Evolutionary conservation across 306 rosid genomes (phyloP), one percentile per base, ranked within the genome.

Genomic region (Cercis canadensis): DNA sequence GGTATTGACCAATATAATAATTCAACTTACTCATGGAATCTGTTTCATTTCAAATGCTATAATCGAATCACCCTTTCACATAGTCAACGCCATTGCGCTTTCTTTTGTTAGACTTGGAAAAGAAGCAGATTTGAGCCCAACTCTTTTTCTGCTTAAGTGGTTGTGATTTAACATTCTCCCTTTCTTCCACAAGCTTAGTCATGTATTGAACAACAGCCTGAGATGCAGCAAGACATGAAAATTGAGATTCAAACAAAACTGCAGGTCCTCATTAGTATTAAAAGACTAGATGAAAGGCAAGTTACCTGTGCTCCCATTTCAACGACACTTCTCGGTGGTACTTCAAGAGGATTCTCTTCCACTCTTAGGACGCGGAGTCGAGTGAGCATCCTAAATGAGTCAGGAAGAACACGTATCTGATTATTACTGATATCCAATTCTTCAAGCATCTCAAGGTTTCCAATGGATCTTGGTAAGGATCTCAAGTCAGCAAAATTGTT

Each of bases 201-300:
- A 92, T 87, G 88, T 82, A 92, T 70, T 89, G 86, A 15, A 92
- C 98, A 79, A 89, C 98, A 64, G 96, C 98, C 98, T 92, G 77
- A 63, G 60, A 80, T 83, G 74, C 73, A 74, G 24, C 55, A 80
- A 53, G 44, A 75, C 37, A 78, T 12, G 33, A 73, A 50, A 55
- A 61, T 31, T 74, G 32, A 57, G 72, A 31, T 18, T 19, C 14
- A 37, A 40, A 51, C 32, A 58, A 15, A 62, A 18, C 65, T 43
- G 17, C 47, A 72, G 31, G 33, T 44, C 67, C 67, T 71, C 11
- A 34, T 41, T 31, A n/a, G 50, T 37, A 50, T 50, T 18, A 75
- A 60, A 37, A 14, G 57, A 76, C 52, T 16, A 15, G 18, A 76
- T 33, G 18, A 67, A 31, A 46, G 21, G 54, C 11, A 47, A 54